Conservation (phyloP, 805 yeast genomes). For the Cyberlindnera samutprakarnensis region DNA sequence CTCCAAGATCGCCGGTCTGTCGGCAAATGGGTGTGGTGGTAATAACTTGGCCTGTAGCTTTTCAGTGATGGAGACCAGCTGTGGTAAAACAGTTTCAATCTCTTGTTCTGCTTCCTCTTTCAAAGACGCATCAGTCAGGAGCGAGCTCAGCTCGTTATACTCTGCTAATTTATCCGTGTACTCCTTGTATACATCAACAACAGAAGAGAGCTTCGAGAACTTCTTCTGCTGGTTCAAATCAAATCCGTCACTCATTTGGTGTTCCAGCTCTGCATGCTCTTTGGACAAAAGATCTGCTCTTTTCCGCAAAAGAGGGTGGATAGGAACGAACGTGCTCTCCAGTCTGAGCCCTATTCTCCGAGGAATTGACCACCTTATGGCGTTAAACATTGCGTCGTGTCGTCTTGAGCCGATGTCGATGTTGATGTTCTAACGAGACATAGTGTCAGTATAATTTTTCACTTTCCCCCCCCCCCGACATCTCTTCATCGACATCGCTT, state of each 20-base stretch:
- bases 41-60: conserved; percentile 51
- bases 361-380: neutral
- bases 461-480: neutral
- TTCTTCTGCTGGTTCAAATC: conserved; percentile 41
- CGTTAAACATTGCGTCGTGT: neutral
- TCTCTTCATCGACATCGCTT: neutral
- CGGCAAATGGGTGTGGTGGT: conserved; percentile 73
- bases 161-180: conserved; percentile 25
- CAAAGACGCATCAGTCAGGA: conserved; percentile 40
- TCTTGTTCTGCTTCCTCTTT: conserved; percentile 59
- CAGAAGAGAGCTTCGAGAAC: conserved; percentile 36
- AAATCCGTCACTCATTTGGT: conserved; percentile 37
- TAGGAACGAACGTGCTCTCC: conserved; percentile 16
- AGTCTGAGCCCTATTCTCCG: conserved; percentile 1
- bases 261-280: conserved; percentile 36
- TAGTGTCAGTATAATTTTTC: neutral
- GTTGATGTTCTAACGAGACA: conserved; percentile 9
- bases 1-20: conserved; percentile 73
- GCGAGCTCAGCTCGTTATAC: conserved; percentile 34
- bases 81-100: conserved; percentile 37
- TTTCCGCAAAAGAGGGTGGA: conserved; percentile 45
- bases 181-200: conserved; percentile 34
- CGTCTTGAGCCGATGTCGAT: conserved; percentile 1
- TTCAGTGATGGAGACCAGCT: conserved; percentile 33
- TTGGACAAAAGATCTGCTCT: conserved; percentile 35